Percentiles rank a stretch among this genome's conserved stretches.
phyloP scores from a whole-genome alignment of 192 early-diverging fungal species.

The Entomortierella lignicola region DNA sequence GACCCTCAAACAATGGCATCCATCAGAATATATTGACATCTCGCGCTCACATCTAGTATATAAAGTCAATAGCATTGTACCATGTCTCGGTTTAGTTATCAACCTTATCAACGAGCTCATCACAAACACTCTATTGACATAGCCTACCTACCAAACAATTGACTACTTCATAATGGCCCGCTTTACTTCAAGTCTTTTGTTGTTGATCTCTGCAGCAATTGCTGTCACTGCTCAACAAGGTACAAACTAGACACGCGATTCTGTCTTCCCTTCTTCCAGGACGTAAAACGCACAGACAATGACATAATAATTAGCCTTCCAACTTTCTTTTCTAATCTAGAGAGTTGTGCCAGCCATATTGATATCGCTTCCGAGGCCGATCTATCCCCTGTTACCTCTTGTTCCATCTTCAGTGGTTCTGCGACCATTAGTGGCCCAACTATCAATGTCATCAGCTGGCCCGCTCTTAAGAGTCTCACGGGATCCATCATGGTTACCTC shows the following conservation, averaged over 20 bases:
- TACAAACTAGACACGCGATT: too few species aligned
- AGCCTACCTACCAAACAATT: too few species aligned
- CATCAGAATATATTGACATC: background rate
- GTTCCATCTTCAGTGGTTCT: conserved; percentile 31
- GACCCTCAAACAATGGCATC: background rate
- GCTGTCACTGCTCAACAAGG: conserved; percentile 27
- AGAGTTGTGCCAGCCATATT: conserved; percentile 16
- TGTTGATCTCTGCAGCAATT: conserved; percentile 18
- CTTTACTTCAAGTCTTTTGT: conserved; percentile 7
- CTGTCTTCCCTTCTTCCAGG: background rate
- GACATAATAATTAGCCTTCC: background rate
- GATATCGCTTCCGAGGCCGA: conserved; percentile 20
- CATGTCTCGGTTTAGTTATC: background rate
- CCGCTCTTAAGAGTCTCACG: conserved; percentile 27
- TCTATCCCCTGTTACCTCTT: conserved; percentile 8
- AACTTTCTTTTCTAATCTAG: background rate
- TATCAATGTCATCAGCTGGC: conserved; percentile 20
- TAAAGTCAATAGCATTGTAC: background rate
- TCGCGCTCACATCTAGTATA: background rate
- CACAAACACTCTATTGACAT: too few species aligned
- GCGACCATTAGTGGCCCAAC: conserved; percentile 10
- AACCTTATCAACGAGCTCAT: background rate
- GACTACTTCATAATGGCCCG: conserved; percentile 12
- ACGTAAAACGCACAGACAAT: background rate
- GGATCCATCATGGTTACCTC: conserved; percentile 32